Conservation (phyloP, 352 stramenopile genomes). For the Pythium dissotocum region DNA sequence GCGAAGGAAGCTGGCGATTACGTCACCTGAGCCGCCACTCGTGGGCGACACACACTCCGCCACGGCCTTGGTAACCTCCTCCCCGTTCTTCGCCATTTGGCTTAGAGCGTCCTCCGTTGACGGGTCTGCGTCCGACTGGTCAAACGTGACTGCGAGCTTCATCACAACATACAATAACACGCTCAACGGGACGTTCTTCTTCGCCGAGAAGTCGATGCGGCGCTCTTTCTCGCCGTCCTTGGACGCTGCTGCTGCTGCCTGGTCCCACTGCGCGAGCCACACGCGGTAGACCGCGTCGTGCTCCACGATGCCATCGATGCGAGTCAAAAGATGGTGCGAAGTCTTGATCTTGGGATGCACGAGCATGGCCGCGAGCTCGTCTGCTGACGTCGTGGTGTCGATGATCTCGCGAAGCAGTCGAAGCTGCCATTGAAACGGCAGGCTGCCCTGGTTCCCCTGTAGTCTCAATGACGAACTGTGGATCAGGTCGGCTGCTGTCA, state of each 20-base stretch:
- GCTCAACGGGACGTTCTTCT: conserved; percentile 35
- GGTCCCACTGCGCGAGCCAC: conserved; percentile 18
- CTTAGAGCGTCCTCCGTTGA: neutral
- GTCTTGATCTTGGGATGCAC: conserved; percentile 56
- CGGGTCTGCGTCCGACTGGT: neutral
- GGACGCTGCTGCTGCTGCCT: neutral
- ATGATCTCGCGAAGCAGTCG: conserved; percentile 42
- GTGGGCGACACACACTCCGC: neutral
- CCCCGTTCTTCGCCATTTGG: neutral
- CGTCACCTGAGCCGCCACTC: neutral
- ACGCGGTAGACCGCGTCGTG: neutral
- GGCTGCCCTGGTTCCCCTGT: neutral
- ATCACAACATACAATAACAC: conserved; percentile 50
- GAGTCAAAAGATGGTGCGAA: conserved; percentile 20
- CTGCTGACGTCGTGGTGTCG: conserved; percentile 11
- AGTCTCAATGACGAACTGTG: neutral
- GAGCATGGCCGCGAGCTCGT: conserved; percentile 35
- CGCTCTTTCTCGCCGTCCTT: conserved; percentile 8
- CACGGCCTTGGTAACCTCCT: neutral
- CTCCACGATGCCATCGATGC: conserved; percentile 26
- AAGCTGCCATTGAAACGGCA: conserved; percentile 45
- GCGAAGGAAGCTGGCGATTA: neutral
- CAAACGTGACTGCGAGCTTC: conserved; percentile 23
- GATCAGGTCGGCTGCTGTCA: conserved; percentile 25
- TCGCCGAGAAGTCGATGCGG: conserved; percentile 42